Evolutionary conservation across 169 alveolate genomes (phyloP).

Genomic region (Plasmodium cynomolgi): DNA sequence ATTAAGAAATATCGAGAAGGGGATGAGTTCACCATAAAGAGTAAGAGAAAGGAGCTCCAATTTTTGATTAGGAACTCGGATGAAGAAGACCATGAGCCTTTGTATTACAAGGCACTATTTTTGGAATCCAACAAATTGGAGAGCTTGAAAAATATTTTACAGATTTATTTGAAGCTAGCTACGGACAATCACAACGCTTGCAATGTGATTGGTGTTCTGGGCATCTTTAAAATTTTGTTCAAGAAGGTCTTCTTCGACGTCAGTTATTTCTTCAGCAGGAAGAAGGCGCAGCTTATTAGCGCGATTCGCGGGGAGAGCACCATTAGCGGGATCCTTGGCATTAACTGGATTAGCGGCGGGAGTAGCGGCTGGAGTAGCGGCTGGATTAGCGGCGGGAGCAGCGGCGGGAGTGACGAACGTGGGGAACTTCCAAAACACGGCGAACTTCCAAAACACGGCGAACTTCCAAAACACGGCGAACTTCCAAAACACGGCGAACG

Average conservation of each 20-base stretch:
- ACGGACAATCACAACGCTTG: slow-evolving; percentile 66
- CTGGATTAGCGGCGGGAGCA: neutral
- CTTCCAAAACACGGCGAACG: too few species aligned
- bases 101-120: slow-evolving; percentile 48
- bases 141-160: slow-evolving; percentile 37
- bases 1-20: slow-evolving; percentile 56
- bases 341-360: neutral
- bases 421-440: too few species aligned
- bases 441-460: too few species aligned
- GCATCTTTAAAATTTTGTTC: slow-evolving; percentile 58
- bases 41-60: slow-evolving; percentile 69
- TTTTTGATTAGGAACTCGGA: slow-evolving; percentile 15
- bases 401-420: neutral
- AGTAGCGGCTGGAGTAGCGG: neutral
- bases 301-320: neutral
- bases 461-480: too few species aligned
- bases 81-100: slow-evolving; percentile 52
- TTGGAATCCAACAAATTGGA: slow-evolving; percentile 60
- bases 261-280: neutral
- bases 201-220: slow-evolving; percentile 62
- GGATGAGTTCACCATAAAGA: slow-evolving; percentile 64
- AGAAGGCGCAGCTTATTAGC: neutral
- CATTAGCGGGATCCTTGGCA: neutral
- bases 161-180: slow-evolving; percentile 47
- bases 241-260: slow-evolving; percentile 47